These are phyloP conservation scores for Chaetomium sp. DNA, from an alignment of 2,329 filamentous ascomycete genomes.

Conservation along the genomic window DNA sequence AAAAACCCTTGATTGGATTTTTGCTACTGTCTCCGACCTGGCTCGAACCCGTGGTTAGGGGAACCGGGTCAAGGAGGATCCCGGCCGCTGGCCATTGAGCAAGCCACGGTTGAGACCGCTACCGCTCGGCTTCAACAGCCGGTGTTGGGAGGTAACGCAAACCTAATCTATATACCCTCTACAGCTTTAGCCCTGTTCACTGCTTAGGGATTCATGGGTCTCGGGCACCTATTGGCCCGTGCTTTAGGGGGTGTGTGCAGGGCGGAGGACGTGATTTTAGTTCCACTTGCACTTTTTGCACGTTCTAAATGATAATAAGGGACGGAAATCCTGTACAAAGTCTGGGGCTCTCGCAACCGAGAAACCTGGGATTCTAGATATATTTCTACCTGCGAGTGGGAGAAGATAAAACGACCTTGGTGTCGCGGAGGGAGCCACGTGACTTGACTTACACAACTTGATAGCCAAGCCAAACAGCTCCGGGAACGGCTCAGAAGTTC, in stretches of 20 bases:
- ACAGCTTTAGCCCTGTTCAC: not conserved
- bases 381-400: not conserved
- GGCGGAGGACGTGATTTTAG: not conserved
- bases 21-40: not conserved
- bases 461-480: not conserved
- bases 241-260: not conserved
- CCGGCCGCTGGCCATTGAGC: too few relatives aligned
- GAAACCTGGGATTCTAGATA: not conserved
- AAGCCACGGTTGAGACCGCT: too few relatives aligned
- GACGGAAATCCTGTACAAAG: not conserved
- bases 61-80: too few relatives aligned
- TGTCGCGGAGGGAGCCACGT: slow-evolving; percentile 11
- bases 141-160: too few relatives aligned
- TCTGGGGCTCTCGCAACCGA: not conserved
- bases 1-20: not conserved
- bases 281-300: not conserved
- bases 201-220: too few relatives aligned
- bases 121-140: too few relatives aligned
- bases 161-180: not conserved
- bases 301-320: too few relatives aligned
- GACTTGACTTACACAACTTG: not conserved
- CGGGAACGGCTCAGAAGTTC: not conserved
- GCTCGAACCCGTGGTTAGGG: not conserved
- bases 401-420: not conserved
- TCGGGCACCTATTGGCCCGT: not conserved